phyloP scores from a whole-genome alignment of 2,329 filamentous ascomycete genomes.

The Hymenoscyphus salicellus region DNA sequence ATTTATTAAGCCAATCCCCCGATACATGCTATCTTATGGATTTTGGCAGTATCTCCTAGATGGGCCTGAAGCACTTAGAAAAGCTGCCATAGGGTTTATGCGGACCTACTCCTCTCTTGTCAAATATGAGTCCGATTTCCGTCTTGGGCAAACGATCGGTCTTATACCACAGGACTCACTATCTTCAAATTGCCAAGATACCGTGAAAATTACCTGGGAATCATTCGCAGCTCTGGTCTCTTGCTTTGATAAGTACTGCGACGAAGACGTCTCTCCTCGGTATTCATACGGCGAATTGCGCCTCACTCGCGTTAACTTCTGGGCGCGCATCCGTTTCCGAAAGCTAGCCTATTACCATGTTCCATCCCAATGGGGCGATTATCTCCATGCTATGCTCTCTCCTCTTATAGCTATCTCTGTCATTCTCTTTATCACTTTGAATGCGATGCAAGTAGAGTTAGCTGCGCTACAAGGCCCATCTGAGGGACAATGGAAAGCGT shows the following conservation, averaged over 20 bases:
- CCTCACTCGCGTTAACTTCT: conserved; percentile 16
- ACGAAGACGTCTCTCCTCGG: conserved; percentile 26
- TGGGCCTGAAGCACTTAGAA: neutral
- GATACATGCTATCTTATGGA: conserved; percentile 28
- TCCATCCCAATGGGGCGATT: neutral
- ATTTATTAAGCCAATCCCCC: conserved; percentile 36
- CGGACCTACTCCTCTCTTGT: conserved; percentile 35
- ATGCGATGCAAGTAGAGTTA: conserved; percentile 14
- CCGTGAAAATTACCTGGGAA: conserved; percentile 24
- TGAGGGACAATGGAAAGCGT: too few species aligned
- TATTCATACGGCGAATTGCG: conserved; percentile 36
- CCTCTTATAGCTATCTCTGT: conserved; percentile 9
- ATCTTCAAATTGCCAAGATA: neutral
- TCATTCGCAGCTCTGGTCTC: conserved; percentile 25
- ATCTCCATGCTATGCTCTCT: conserved; percentile 5
- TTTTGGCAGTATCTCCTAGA: conserved; percentile 30
- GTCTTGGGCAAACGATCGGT: conserved; percentile 31
- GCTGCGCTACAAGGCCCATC: conserved; percentile 8
- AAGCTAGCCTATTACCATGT: neutral
- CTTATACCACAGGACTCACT: conserved; percentile 26
- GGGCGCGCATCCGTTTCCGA: neutral
- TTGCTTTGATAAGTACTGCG: conserved; percentile 7
- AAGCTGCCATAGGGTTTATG: conserved; percentile 32
- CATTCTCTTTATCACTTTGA: conserved; percentile 8
- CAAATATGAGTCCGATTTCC: conserved; percentile 36